Conservation (phyloP, 257 asterid genomes). For the Gentiana straminea region DNA sequence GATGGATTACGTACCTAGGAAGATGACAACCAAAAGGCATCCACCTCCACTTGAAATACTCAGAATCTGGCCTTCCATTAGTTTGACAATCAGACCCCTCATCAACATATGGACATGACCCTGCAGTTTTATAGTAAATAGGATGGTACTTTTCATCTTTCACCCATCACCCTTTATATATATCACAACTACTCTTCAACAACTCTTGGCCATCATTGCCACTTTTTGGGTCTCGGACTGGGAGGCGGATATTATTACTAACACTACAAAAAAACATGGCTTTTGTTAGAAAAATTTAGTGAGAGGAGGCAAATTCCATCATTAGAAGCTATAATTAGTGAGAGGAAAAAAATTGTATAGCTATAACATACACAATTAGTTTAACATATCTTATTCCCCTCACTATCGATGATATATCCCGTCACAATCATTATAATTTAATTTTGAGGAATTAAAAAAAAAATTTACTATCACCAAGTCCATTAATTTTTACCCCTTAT, state of each 20-base stretch:
- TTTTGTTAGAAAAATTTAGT: no score
- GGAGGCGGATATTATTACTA: slow-evolving; percentile 14
- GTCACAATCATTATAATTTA: no score
- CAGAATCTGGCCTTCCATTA: slow-evolving; percentile 83
- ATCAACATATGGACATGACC: slow-evolving; percentile 78
- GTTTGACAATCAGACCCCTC: slow-evolving; percentile 78
- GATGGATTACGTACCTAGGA: slow-evolving; percentile 58
- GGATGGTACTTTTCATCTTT: slow-evolving; percentile 64
- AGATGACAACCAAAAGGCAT: slow-evolving; percentile 77
- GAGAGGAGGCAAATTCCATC: no score
- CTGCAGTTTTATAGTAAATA: slow-evolving; percentile 19
- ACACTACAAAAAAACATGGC: no score
- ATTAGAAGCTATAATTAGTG: no score
- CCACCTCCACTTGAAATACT: slow-evolving; percentile 86
- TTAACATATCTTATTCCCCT: no score
- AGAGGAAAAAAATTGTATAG: no score
- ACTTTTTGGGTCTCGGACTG: slow-evolving; percentile 25
- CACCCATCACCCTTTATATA: slow-evolving; percentile 71
- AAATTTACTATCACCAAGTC: no score
- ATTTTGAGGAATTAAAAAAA: no score
- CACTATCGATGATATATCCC: no score
- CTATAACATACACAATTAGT: no score
- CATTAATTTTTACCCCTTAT: no score
- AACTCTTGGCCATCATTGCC: not conserved
- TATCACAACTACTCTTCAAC: slow-evolving; percentile 48